Evolutionary conservation across 1,284 basidiomycete species (phyloP).

Genomic region (Athelia sp.): DNA sequence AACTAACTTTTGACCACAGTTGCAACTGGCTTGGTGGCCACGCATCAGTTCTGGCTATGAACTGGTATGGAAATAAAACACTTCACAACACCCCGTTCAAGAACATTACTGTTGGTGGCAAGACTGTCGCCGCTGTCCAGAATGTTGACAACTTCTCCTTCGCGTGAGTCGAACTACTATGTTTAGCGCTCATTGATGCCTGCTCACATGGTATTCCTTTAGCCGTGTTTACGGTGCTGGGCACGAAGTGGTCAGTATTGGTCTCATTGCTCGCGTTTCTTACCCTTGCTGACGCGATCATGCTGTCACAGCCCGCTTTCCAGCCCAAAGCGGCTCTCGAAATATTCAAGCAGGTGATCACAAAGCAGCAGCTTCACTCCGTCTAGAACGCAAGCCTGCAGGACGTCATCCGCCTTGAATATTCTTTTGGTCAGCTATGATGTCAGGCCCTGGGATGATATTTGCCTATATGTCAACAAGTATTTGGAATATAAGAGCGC

Average conservation of each 20-base stretch:
- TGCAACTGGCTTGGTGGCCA: constrained; percentile 64
- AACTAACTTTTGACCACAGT: constrained; percentile 21
- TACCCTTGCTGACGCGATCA: constrained; percentile 14
- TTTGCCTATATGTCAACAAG: no score
- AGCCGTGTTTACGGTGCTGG: constrained; percentile 52
- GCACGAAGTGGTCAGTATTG: constrained; percentile 53
- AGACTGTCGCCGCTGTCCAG: constrained; percentile 49
- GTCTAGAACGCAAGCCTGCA: no score
- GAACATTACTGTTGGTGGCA: constrained; percentile 40
- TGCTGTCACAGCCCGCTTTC: constrained; percentile 48
- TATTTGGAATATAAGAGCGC: no score
- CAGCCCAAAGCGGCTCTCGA: constrained; percentile 50
- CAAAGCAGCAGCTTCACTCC: constrained; percentile 49
- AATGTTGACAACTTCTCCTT: constrained; percentile 55
- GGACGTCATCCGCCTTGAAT: not conserved
- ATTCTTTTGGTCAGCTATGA: no score
- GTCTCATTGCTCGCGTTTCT: constrained; percentile 11
- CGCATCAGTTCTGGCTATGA: constrained; percentile 50
- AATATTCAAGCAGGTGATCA: constrained; percentile 52
- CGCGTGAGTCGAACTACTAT: not conserved
- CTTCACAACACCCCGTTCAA: constrained; percentile 50
- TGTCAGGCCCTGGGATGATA: no score
- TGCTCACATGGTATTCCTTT: constrained; percentile 1
- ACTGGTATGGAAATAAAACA: constrained; percentile 52
- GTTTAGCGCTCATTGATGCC: not conserved